These are phyloP conservation scores for Verticillium klebahnii DNA, from an alignment of 2,329 filamentous ascomycete species.

Conservation along the genomic window DNA sequence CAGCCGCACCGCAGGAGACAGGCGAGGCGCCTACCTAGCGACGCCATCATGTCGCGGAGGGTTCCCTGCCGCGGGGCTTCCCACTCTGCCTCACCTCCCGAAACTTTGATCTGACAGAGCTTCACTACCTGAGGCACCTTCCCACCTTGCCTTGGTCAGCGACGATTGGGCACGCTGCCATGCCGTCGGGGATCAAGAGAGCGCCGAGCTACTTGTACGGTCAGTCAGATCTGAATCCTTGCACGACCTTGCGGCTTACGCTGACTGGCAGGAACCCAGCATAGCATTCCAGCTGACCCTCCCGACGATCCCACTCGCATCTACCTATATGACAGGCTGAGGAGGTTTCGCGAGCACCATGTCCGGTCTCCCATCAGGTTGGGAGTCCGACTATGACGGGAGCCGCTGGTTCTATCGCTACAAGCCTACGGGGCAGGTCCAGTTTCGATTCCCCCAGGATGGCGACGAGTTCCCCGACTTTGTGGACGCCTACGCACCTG, in stretches of 20 bases:
- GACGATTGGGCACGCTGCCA: neutral
- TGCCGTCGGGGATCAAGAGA: neutral
- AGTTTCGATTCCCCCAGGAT: constrained; percentile 52
- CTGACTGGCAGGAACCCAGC: neutral
- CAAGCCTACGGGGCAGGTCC: constrained; percentile 46
- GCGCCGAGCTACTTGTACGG: neutral
- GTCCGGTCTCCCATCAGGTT: constrained; percentile 44
- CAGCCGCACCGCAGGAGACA: neutral
- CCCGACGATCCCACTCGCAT: neutral
- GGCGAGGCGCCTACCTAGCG: neutral
- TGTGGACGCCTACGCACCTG: constrained; percentile 28
- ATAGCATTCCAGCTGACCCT: neutral
- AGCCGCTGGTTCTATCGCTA: constrained; percentile 54
- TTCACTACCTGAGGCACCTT: neutral
- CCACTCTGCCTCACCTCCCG: neutral
- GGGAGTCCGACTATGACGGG: constrained; percentile 56
- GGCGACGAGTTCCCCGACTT: constrained; percentile 56
- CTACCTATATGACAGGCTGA: neutral
- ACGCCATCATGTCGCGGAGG: neutral
- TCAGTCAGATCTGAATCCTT: neutral
- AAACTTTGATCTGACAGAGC: neutral
- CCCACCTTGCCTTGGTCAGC: neutral
- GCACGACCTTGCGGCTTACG: neutral
- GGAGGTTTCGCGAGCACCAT: constrained; percentile 18
- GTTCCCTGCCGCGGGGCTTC: neutral